Base-by-base conservation (phyloP, 2,329 filamentous ascomycete genomes). In the Exophiala spinifera region DNA sequence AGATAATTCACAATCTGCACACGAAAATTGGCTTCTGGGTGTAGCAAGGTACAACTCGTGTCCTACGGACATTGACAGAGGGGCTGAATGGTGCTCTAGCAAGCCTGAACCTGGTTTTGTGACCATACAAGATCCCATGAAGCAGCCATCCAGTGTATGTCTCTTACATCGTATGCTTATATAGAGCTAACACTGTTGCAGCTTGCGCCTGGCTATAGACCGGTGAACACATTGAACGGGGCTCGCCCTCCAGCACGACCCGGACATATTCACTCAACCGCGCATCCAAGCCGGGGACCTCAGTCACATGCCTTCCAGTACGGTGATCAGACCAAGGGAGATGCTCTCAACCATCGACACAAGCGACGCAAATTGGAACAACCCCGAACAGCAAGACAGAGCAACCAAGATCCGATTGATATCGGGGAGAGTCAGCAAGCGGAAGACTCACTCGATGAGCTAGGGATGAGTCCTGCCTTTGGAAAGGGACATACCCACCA, bases 391-490 rank as follows among this genome's bases (percentile, higher is more conserved):
- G 17, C 13, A 17, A 54, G 48, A 31, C 25, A 39, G 17, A 40
- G 42, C 43, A 31, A 39, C 17, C 31, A 15, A 1, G 46, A 47
- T 5, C 39, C 47, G 6, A 55, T 59, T 46, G 31, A 15, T 23
- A 8, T 53, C 14, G 51, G 55, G 20, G 46, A 56, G 36, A 51
- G 45, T 15, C 49, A 60, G 28, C 23, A 19, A 10, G 28, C 15
- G 8, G 46, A 57, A 33, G 54, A 57, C 34, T 60, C 57, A 19
- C 28, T 51, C 40, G 57, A 60, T 43, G 57, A 60, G 40, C 49
- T 60, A 31, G 20, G 36, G n/a, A 43, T 60, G 11, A 45, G 49
- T 23, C 49, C 54, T 7, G 36, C 45, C 11, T n/a, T 17, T 3
- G 3, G 20, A 11, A 44, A 31, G n/a, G 36, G 44, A 4, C 17